phyloP scores from a whole-genome alignment of 768 basidiomycete genomes.

The Scleroderma bovista region DNA sequence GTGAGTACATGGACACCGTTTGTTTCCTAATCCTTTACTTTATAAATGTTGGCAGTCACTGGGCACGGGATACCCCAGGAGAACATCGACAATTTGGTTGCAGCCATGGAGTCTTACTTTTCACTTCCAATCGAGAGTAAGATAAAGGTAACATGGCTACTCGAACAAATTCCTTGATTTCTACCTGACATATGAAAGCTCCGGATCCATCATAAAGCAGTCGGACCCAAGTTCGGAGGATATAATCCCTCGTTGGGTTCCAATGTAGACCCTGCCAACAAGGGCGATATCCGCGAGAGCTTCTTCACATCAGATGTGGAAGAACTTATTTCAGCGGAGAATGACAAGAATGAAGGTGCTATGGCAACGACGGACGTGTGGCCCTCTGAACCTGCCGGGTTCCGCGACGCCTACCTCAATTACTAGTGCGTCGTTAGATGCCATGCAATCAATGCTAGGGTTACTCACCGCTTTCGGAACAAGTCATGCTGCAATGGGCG shows the following conservation, averaged over 20 bases:
- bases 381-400: constrained; percentile 59
- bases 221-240: constrained; percentile 71
- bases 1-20: constrained; percentile 31
- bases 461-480: background rate
- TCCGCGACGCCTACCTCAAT: constrained; percentile 50
- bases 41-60: too few relatives aligned
- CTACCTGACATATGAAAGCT: constrained; percentile 37
- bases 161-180: background rate
- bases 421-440: constrained; percentile 55
- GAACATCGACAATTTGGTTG: constrained; percentile 40
- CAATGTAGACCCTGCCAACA: constrained; percentile 62
- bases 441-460: background rate
- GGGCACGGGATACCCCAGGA: constrained; percentile 69
- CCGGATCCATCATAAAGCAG: constrained; percentile 60
- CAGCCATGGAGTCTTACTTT: constrained; percentile 60
- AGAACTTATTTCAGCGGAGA: constrained; percentile 26
- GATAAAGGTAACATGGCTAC: constrained; percentile 44
- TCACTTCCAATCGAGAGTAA: constrained; percentile 56
- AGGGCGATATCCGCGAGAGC: constrained; percentile 86
- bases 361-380: constrained; percentile 77
- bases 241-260: constrained; percentile 65
- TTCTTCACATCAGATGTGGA: constrained; percentile 88
- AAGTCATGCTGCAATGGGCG: constrained; percentile 46
- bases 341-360: constrained; percentile 39
- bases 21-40: too few relatives aligned